Evolutionary conservation across 1,284 basidiomycete genomes (phyloP).

Genomic region (Ceratobasidium sp.): DNA sequence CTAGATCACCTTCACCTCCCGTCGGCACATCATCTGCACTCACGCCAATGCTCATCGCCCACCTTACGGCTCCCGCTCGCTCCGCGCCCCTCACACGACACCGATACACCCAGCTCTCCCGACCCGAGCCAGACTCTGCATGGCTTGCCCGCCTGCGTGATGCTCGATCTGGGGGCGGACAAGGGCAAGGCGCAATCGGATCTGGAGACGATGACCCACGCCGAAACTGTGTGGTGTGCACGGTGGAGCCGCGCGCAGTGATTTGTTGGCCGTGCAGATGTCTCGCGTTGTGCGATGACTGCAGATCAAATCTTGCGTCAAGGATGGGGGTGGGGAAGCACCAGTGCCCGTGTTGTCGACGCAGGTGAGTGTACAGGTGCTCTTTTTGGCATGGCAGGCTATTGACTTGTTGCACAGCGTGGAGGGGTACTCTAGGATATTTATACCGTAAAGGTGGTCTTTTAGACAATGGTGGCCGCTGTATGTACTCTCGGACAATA

Average conservation of each 20-base stretch:
- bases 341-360: constrained; percentile 74
- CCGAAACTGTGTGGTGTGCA: constrained; percentile 72
- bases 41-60: constrained; percentile 60
- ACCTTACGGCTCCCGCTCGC: constrained; percentile 55
- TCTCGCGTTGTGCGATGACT: constrained; percentile 73
- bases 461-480: neutral
- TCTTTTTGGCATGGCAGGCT: neutral
- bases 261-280: constrained; percentile 85
- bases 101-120: constrained; percentile 54
- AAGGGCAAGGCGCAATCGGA: constrained; percentile 4
- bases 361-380: constrained; percentile 58
- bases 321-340: constrained; percentile 69
- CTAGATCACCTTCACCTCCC: constrained; percentile 14
- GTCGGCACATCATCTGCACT: constrained; percentile 32
- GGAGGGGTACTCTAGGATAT: constrained; percentile 75
- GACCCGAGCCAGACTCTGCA: constrained; percentile 12
- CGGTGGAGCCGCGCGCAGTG: constrained; percentile 68
- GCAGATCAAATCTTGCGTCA: constrained; percentile 70
- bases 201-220: constrained; percentile 51
- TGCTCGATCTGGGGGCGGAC: constrained; percentile 43
- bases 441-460: constrained; percentile 57
- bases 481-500: constrained; percentile 6
- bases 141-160: constrained; percentile 6
- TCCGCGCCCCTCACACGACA: constrained; percentile 59
- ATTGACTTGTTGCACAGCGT: constrained; percentile 57